Percentiles rank a stretch among this genome's conserved stretches.
These are phyloP conservation scores for Calonectria multiphialidica DNA, from an alignment of 2,329 filamentous ascomycete species.

Conservation along the genomic window DNA sequence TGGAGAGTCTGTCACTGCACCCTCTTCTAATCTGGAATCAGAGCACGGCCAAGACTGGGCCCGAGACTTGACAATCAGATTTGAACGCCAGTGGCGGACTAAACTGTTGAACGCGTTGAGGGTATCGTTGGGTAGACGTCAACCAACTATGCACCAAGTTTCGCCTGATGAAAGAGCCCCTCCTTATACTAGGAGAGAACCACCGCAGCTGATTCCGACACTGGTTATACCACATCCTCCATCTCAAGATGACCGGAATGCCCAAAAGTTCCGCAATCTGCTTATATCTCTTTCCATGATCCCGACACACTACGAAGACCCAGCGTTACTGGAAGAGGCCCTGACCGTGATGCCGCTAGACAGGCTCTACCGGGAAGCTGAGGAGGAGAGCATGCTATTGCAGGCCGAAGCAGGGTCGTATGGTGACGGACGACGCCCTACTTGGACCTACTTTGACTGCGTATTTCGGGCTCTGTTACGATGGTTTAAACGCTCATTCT, in stretches of 20 bases:
- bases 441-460: slow-evolving; percentile 98
- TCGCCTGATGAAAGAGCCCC: neutral
- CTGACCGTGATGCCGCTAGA: slow-evolving; percentile 88
- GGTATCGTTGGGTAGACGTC: neutral
- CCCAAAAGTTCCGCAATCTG: slow-evolving; percentile 83
- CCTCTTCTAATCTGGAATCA: rapidly evolving
- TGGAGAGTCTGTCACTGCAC: neutral
- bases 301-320: slow-evolving; percentile 95
- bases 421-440: slow-evolving; percentile 80
- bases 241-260: slow-evolving; percentile 64
- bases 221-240: neutral
- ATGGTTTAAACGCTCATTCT: slow-evolving; percentile 97
- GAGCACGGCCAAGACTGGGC: neutral
- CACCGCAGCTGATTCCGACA: slow-evolving; percentile 72
- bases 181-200: slow-evolving; percentile 60
- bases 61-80: neutral
- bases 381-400: slow-evolving; percentile 91
- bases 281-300: slow-evolving; percentile 88
- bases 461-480: slow-evolving; percentile 87
- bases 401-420: slow-evolving; percentile 90
- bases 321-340: slow-evolving; percentile 92
- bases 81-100: neutral
- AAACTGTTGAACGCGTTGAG: neutral
- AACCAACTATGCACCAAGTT: neutral
- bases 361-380: slow-evolving; percentile 91